Conservation (phyloP, 148 eudicot species). For the Rhododendron griersonianum region DNA sequence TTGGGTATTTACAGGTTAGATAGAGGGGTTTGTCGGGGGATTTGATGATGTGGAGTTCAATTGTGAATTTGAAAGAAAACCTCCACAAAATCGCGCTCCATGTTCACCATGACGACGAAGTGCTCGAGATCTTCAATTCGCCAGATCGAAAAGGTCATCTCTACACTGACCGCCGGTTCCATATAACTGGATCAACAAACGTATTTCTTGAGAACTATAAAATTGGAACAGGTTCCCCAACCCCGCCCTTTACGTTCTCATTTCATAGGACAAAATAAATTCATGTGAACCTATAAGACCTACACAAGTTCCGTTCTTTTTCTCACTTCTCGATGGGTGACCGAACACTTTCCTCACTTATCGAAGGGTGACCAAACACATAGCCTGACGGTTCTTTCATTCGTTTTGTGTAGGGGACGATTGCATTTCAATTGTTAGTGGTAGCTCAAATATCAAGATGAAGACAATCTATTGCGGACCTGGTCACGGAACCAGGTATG, state of each 20-base stretch:
- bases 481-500: too few species aligned
- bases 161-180: not conserved
- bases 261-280: not conserved
- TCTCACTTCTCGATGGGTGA: not conserved
- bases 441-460: conserved; percentile 64
- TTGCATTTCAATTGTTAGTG: conserved; percentile 88
- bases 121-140: too few species aligned
- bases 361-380: too few species aligned
- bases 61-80: too few species aligned
- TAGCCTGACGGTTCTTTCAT: not conserved
- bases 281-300: not conserved
- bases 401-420: conserved; percentile 69
- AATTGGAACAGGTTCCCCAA: conserved; percentile 72
- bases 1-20: too few species aligned
- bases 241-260: conserved; percentile 7
- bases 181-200: conserved; percentile 68
- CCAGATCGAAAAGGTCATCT: too few species aligned
- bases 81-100: too few species aligned
- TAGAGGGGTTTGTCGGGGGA: too few species aligned
- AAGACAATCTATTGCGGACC: too few species aligned
- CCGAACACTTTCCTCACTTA: too few species aligned
- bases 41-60: too few species aligned
- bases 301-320: not conserved
- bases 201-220: conserved; percentile 72
- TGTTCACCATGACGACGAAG: too few species aligned